Evolutionary conservation across 345 rosid genomes (phyloP), one percentile per base, ranked within the genome.

Genomic region (Psidium guajava): DNA sequence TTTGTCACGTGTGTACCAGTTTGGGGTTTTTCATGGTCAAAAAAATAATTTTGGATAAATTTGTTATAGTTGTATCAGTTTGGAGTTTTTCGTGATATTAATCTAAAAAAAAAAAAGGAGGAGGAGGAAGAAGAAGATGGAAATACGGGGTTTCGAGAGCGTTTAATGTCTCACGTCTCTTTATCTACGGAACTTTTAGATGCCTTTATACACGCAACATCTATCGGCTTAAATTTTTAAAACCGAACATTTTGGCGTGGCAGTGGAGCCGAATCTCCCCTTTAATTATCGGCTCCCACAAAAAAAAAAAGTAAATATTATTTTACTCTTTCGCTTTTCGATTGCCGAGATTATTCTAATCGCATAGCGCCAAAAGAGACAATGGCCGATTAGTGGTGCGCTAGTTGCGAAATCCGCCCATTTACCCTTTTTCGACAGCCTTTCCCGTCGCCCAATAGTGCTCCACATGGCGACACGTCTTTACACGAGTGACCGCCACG

Each of bases 401-500:
- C 22, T 18, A 1, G 77, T 32, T 32, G 44, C 44, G 12, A 8
- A 64, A 28, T 64, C 9, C 22, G 77, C 77, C 56, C 5, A 8
- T 64, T 64, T 32, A n/a, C n/a, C n/a, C 8, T 8, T 18, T 64
- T 64, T 64, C 18, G 82, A 74, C 53, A 24, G n/a, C 82, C 88
- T 92, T 92, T 90, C 91, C 85, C 95, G 82, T 90, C 89, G 87
- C 84, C 93, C 93, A 90, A 90, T 91, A 88, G 90, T 88, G 91
- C 82, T 84, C 85, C 93, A 90, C 91, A 89, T 90, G 95, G 82
- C 84, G 85, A 88, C 92, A 88, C 90, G 89, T 88, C 92, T 91
- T 90, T 87, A 86, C 80, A 90, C 82, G 53, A 90, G 83, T 82
- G 86, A 50, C 10, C 25, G 82, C 86, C 91, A 82, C 86, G 92